phyloP scores from a whole-genome alignment of 331 rosid genomes.

The Stylosanthes scabra region DNA sequence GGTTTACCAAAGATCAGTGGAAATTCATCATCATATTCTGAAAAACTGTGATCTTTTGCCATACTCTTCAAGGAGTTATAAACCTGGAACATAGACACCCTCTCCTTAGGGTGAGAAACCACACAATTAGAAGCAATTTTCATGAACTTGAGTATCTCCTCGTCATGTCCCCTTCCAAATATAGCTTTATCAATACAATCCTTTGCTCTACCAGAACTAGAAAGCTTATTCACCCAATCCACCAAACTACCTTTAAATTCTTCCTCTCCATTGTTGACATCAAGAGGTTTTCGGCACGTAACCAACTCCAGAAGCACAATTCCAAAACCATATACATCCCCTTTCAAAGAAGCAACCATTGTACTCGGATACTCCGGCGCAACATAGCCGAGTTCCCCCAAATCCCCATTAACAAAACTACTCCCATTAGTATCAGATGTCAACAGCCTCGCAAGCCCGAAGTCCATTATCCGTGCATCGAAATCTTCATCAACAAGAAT shows the following conservation, averaged over 20 bases:
- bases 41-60: conserved; percentile 61
- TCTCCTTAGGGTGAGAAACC: conserved; percentile 78
- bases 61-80: conserved; percentile 71
- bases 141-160: conserved; percentile 78
- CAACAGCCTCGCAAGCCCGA: conserved; percentile 87
- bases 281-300: conserved; percentile 85
- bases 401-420: conserved; percentile 74
- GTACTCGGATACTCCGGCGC: conserved; percentile 91
- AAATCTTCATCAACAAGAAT: conserved; percentile 86
- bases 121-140: conserved; percentile 73
- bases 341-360: conserved; percentile 79
- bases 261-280: conserved; percentile 60
- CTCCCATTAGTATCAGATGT: conserved; percentile 61
- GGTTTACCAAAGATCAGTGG: conserved; percentile 74
- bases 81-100: conserved; percentile 96
- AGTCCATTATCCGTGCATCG: conserved; percentile 91
- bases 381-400: conserved; percentile 93
- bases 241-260: conserved; percentile 80
- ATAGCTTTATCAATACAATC: conserved; percentile 70
- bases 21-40: conserved; percentile 84
- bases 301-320: conserved; percentile 88
- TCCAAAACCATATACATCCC: conserved; percentile 92
- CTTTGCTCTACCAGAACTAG: conserved; percentile 60
- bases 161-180: conserved; percentile 71
- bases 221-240: conserved; percentile 79